phyloP scores from a whole-genome alignment of 306 rosid genomes.

The Quillaja saponaria region DNA sequence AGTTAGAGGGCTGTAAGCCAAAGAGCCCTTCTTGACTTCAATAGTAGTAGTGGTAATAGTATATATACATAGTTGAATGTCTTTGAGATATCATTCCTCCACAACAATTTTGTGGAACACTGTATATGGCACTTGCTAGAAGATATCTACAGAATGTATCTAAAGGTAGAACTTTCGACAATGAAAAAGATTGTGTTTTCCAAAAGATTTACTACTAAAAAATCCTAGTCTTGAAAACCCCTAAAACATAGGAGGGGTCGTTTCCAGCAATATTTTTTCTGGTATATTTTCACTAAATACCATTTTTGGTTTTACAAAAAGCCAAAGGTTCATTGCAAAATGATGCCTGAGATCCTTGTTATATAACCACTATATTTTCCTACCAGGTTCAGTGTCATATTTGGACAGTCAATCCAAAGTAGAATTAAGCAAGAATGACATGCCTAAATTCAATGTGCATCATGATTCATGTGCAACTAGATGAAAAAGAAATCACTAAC shows the following conservation, averaged over 20 bases:
- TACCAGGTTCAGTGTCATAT: not conserved
- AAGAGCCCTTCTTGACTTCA: not conserved
- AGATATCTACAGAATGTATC: too few relatives aligned
- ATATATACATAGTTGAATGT: not conserved
- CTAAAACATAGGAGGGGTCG: conserved; percentile 15
- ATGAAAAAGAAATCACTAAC: conserved; percentile 11
- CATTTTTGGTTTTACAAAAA: not conserved
- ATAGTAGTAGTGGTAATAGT: too few relatives aligned
- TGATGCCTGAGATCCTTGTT: not conserved
- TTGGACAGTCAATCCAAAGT: not conserved
- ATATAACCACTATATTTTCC: not conserved
- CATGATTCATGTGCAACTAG: not conserved
- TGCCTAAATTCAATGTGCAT: not conserved
- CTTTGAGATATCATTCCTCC: conserved; percentile 21
- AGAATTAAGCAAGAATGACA: not conserved
- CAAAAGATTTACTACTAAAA: not conserved
- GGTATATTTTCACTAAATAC: not conserved
- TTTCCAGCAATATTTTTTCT: conserved; percentile 21
- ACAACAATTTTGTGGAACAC: not conserved
- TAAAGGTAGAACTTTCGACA: conserved; percentile 1
- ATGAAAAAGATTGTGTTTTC: conserved; percentile 4
- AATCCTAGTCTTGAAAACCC: not conserved
- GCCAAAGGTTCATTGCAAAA: not conserved
- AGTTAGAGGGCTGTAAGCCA: too few relatives aligned
- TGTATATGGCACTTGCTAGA: too few relatives aligned